A percentile compares a stretch with the other conserved stretches of the same genome.
These are phyloP conservation scores for Kwoniella bestiolae DNA, from an alignment of 768 basidiomycete species.

Conservation along the genomic window DNA sequence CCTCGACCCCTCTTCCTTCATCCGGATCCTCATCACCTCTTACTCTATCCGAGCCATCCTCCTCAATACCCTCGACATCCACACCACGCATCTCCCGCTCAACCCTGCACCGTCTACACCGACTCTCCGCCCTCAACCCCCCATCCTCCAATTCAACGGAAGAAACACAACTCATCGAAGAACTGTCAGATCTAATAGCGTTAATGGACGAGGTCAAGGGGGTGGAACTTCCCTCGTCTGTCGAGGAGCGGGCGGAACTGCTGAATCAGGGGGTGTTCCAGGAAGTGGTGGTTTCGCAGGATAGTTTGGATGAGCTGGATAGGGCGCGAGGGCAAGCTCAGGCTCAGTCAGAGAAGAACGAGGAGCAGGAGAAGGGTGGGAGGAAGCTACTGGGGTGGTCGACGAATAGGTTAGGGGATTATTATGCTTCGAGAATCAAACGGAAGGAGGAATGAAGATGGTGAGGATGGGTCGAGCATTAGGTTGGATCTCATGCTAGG, in stretches of 20 bases:
- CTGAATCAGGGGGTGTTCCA: conserved; percentile 29
- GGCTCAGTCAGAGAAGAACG: background rate
- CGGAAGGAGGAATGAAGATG: background rate
- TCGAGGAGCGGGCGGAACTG: conserved; percentile 19
- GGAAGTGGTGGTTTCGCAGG: conserved; percentile 31
- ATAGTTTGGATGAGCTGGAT: conserved; percentile 17
- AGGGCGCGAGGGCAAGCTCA: background rate
- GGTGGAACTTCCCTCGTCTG: conserved; percentile 30
- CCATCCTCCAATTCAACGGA: conserved; percentile 32
- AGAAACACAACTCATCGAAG: conserved; percentile 33
- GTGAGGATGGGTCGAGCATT: no score
- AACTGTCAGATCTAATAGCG: conserved; percentile 32
- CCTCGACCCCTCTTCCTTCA: background rate
- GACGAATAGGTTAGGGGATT: conserved; percentile 44
- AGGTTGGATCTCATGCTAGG: no score
- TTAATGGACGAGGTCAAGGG: conserved; percentile 47
- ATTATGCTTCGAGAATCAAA: conserved; percentile 33
- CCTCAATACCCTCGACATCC: background rate
- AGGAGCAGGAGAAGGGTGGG: conserved; percentile 11
- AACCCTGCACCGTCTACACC: conserved; percentile 36
- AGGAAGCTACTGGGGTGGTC: conserved; percentile 41
- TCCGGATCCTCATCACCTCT: background rate
- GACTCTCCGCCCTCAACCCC: conserved; percentile 44
- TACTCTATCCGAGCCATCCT: background rate
- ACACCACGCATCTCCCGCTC: conserved; percentile 9